These are phyloP conservation scores for Fraxinus anomala DNA, from an alignment of 257 asterid genomes.

Conservation along the genomic window DNA sequence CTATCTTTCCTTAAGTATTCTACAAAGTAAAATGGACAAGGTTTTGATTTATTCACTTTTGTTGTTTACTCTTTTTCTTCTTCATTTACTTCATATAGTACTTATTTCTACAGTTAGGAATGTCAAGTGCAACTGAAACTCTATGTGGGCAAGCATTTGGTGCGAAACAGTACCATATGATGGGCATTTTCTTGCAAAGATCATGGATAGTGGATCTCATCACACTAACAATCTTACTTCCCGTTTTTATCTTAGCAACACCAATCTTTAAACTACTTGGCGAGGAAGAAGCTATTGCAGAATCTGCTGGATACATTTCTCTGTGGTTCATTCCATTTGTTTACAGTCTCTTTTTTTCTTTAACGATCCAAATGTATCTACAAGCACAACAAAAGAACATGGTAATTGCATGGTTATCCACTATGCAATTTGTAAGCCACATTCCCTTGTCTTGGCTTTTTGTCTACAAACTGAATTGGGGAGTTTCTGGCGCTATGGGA, in stretches of 20 bases:
- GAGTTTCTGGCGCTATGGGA: constrained; percentile 60
- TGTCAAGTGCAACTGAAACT: constrained; percentile 88
- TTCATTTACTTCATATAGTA: neutral
- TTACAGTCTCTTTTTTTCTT: constrained; percentile 47
- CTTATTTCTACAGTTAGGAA: constrained; percentile 51
- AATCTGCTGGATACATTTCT: constrained; percentile 54
- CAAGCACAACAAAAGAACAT: constrained; percentile 69
- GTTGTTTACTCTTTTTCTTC: neutral
- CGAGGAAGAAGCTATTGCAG: constrained; percentile 44
- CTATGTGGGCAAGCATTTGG: constrained; percentile 84
- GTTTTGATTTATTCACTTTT: no score
- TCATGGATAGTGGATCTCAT: constrained; percentile 72
- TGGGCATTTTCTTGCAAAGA: constrained; percentile 74
- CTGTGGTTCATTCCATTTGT: constrained; percentile 58
- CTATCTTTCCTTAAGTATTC: no score
- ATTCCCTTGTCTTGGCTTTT: constrained; percentile 63
- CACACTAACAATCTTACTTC: constrained; percentile 52
- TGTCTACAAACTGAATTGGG: constrained; percentile 40
- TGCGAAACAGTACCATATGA: constrained; percentile 75
- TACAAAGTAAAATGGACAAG: no score
- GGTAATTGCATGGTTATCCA: constrained; percentile 53
- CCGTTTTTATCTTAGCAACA: constrained; percentile 53
- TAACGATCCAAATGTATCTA: constrained; percentile 66
- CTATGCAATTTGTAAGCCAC: constrained; percentile 45
- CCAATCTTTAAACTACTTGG: constrained; percentile 59